Percentiles rank a stretch among this genome's conserved stretches.
phyloP scores from a whole-genome alignment of 1,139 yeast species.

The Pichia norvegensis region DNA sequence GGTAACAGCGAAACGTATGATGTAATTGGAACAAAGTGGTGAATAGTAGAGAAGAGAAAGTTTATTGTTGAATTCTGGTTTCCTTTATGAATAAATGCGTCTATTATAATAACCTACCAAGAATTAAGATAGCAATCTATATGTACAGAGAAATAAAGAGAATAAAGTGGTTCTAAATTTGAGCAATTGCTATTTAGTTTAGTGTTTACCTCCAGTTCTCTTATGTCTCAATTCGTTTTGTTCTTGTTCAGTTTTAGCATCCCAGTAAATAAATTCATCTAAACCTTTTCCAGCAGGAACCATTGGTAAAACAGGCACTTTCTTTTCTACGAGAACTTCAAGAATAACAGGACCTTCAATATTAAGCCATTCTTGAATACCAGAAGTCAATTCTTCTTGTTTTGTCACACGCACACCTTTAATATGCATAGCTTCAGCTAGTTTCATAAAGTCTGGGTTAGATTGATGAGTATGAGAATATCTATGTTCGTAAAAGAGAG shows the following conservation, averaged over 20 bases:
- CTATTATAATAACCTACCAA: too few relatives aligned
- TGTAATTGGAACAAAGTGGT: neutral
- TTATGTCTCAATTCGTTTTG: slow-evolving; percentile 56
- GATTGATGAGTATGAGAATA: slow-evolving; percentile 93
- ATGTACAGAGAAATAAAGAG: neutral
- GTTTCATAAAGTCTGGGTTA: slow-evolving; percentile 86
- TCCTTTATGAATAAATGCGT: neutral
- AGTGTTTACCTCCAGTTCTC: slow-evolving; percentile 53
- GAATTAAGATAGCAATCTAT: neutral
- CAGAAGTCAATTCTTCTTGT: slow-evolving; percentile 56
- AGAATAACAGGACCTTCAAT: slow-evolving; percentile 76
- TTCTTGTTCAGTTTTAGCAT: slow-evolving; percentile 68
- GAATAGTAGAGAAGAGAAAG: too few relatives aligned
- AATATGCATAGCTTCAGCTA: slow-evolving; percentile 91
- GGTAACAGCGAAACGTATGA: neutral
- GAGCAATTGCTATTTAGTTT: slow-evolving; percentile 8
- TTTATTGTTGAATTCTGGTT: neutral
- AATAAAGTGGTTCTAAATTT: neutral
- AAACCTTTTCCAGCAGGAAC: slow-evolving; percentile 95
- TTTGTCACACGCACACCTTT: slow-evolving; percentile 68
- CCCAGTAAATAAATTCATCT: slow-evolving; percentile 85
- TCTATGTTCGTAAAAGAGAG: slow-evolving; percentile 91
- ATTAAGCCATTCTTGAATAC: slow-evolving; percentile 67
- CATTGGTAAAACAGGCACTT: slow-evolving; percentile 97
- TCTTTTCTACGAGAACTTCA: slow-evolving; percentile 88